These are phyloP conservation scores for Phaeosphaeria sp. DNA, from an alignment of 2,329 filamentous ascomycete genomes.

Conservation along the genomic window DNA sequence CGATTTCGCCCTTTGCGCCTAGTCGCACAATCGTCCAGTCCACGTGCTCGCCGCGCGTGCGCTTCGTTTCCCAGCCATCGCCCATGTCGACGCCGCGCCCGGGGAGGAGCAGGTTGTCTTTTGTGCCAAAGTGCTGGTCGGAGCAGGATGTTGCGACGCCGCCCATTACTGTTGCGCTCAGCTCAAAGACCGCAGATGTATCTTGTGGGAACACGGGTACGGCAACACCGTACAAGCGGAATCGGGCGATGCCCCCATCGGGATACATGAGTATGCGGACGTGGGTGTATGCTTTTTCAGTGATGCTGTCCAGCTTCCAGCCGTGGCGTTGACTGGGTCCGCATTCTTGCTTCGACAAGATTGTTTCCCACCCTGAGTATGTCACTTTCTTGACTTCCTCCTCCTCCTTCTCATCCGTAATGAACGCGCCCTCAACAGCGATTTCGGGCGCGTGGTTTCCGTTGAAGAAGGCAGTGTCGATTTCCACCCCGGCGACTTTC, in stretches of 20 bases:
- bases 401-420: slow-evolving; percentile 61
- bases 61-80: slow-evolving; percentile 85
- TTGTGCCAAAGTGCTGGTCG: slow-evolving; percentile 85
- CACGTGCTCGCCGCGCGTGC: slow-evolving; percentile 74
- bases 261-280: slow-evolving; percentile 85
- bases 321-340: slow-evolving; percentile 76
- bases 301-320: slow-evolving; percentile 68
- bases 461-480: slow-evolving; percentile 82
- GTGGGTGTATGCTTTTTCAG: slow-evolving; percentile 76
- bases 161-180: slow-evolving; percentile 80
- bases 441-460: slow-evolving; percentile 84
- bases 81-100: slow-evolving; percentile 85
- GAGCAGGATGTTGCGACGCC: slow-evolving; percentile 77
- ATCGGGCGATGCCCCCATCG: slow-evolving; percentile 82
- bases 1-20: slow-evolving; percentile 69
- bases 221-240: slow-evolving; percentile 77
- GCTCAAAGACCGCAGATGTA: slow-evolving; percentile 71
- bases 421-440: slow-evolving; percentile 77
- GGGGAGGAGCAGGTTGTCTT: slow-evolving; percentile 80
- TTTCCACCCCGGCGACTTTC: slow-evolving; percentile 74
- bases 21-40: slow-evolving; percentile 84
- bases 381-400: slow-evolving; percentile 61
- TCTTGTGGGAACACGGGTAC: slow-evolving; percentile 77
- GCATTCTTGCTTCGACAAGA: slow-evolving; percentile 73
- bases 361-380: slow-evolving; percentile 69